Base-by-base conservation (phyloP, 768 basidiomycete species). In the Aureoboletus auriporus region DNA sequence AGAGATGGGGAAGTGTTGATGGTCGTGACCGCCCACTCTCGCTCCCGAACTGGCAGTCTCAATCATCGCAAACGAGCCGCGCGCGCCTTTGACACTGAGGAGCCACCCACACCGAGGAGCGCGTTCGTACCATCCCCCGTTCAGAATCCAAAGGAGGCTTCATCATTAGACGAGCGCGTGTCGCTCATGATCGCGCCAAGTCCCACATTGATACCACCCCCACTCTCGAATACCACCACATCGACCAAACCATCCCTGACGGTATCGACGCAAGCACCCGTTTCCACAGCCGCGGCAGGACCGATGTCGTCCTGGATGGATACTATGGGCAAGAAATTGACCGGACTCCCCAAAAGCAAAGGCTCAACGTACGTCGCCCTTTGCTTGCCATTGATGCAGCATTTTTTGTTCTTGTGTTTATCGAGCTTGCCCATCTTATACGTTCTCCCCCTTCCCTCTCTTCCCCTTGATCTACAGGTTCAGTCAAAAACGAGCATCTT, bases 401-500 rank as follows among this genome's bases (percentile, higher is more conserved):
- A 23, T 23, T 23, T 23, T 23, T 23, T 23, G 20, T 23, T 23
- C n/a, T 33, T 8, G 13, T 14, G 9, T 16, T 14, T 14, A 12
- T 26, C 35, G 11, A 5, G 8, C 11, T 20, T 13, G 16, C 17
- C 17, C 20, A 7, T 8, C 26, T 30, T 8, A 8, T 13, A 9
- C 7, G n/a, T n/a, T 6, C n/a, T 3, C 6, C 1, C 5, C 38
- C 1, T 12, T 8, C 9, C 8, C 13, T 1, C 8, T 27, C 4
- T n/a, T 2, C 5, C 12, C 10, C 8, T 14, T 43, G 13, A 10
- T 27, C 2, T 4, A 42, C 16, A 88, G 86, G n/a, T 77, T 87
- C 58, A 74, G 70, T 56, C 83, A 83, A 50, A 86, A 84, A 65
- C 81, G 84, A 17, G 85, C 85, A 0, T 84, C 85, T 0, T 54